phyloP scores from a whole-genome alignment of 108 stramenopile species.

The Pinguiococcus pyrenoidosus region DNA sequence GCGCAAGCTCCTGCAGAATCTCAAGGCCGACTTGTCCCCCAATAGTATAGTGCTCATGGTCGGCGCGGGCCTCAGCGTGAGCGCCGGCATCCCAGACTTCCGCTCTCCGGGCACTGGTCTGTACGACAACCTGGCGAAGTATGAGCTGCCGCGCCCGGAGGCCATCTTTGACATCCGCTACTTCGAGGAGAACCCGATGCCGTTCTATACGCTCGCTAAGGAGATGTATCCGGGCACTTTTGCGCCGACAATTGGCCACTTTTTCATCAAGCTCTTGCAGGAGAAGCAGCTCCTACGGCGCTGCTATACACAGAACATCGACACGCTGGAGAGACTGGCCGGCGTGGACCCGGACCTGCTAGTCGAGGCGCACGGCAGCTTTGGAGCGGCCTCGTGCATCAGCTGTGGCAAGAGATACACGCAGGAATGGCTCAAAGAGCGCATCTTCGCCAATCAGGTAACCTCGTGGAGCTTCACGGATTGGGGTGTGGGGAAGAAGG shows the following conservation, averaged over 20 bases:
- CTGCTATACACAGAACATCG: conserved; percentile 80
- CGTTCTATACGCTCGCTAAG: conserved; percentile 26
- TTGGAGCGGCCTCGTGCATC: conserved; percentile 22
- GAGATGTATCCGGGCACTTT: conserved; percentile 71
- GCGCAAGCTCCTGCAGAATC: too few relatives aligned
- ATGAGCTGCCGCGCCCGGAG: conserved; percentile 72
- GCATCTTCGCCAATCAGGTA: neutral
- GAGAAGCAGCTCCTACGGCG: conserved; percentile 57
- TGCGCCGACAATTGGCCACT: conserved; percentile 71
- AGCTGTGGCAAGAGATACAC: neutral
- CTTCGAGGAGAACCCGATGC: conserved; percentile 32
- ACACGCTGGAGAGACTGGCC: conserved; percentile 67
- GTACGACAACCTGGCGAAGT: conserved; percentile 73
- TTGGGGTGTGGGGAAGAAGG: too few relatives aligned
- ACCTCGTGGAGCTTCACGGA: neutral
- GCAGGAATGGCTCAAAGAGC: neutral
- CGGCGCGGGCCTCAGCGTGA: conserved; percentile 54
- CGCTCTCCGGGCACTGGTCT: conserved; percentile 70
- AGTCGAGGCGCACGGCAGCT: conserved; percentile 81
- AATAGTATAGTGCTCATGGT: too few relatives aligned
- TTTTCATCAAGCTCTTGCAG: conserved; percentile 63
- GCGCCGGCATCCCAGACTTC: conserved; percentile 87
- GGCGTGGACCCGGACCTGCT: conserved; percentile 57
- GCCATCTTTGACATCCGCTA: conserved; percentile 77
- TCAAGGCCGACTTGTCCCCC: too few relatives aligned